phyloP scores from a whole-genome alignment of 202 grass and related monocot genomes.

The Hordeum pubiflorum region DNA sequence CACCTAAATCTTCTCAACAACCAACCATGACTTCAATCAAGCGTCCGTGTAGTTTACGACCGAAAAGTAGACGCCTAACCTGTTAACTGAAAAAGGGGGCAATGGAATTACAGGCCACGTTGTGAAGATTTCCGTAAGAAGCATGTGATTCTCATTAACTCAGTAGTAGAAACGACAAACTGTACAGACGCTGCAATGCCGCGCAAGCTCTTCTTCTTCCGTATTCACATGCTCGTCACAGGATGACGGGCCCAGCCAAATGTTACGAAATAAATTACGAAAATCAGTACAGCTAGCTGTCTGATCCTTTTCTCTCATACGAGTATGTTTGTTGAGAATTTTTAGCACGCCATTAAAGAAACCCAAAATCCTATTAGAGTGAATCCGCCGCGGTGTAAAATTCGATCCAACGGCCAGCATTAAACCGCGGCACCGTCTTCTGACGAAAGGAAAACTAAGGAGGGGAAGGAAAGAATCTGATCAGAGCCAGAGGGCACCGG shows the following conservation, averaged over 20 bases:
- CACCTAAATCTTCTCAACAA: background rate
- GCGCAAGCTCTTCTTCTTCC: conserved; percentile 28
- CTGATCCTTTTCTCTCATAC: background rate
- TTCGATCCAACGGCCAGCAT: conserved; percentile 27
- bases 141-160: conserved; percentile 33
- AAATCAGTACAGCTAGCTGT: background rate
- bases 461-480: background rate
- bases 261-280: conserved; percentile 1
- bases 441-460: no score
- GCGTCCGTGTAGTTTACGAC: conserved; percentile 4
- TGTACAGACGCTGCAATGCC: conserved; percentile 33
- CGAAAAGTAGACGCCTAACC: background rate
- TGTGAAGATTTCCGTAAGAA: background rate
- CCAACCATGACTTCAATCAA: background rate
- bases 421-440: background rate
- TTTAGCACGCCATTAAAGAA: background rate
- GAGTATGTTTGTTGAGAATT: background rate
- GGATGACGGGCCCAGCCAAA: background rate
- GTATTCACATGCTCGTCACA: conserved; percentile 18
- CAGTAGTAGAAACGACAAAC: conserved; percentile 22
- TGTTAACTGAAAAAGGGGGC: background rate
- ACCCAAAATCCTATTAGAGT: conserved; percentile 11
- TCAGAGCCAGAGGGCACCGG: conserved; percentile 83
- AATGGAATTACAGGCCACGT: background rate
- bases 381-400: background rate